A percentile compares a stretch with the other conserved stretches of the same genome.
These are phyloP conservation scores for Dryas integrifolia DNA, from an alignment of 331 rosid genomes.

Conservation along the genomic window DNA sequence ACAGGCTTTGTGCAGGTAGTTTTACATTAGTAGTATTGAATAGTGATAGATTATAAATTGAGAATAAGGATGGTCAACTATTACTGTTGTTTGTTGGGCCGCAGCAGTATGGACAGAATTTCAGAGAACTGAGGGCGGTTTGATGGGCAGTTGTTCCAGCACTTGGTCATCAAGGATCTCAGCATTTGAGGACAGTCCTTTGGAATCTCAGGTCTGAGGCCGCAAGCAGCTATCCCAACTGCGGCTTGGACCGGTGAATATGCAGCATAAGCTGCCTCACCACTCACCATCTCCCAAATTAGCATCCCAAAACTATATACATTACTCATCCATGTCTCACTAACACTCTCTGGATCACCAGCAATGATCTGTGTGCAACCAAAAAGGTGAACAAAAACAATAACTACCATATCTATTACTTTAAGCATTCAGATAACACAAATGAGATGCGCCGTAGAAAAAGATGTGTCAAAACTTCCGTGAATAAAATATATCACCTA, in stretches of 20 bases:
- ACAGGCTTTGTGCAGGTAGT: constrained; percentile 27
- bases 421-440: constrained; percentile 1
- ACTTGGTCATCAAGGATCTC: constrained; percentile 71
- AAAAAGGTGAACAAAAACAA: constrained; percentile 1
- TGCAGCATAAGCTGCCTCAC: constrained; percentile 83
- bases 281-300: constrained; percentile 91
- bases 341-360: constrained; percentile 90
- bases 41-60: constrained; percentile 8
- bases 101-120: constrained; percentile 56
- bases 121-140: constrained; percentile 90
- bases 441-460: no score
- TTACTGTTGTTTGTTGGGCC: constrained; percentile 43
- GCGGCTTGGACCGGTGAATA: constrained; percentile 97
- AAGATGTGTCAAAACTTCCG: background rate
- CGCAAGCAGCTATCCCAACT: constrained; percentile 96
- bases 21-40: constrained; percentile 34
- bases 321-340: constrained; percentile 91
- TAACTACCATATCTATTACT: background rate
- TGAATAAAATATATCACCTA: background rate
- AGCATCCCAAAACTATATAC: constrained; percentile 95
- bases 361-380: constrained; percentile 76
- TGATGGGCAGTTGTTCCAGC: constrained; percentile 91
- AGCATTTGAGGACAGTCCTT: constrained; percentile 83
- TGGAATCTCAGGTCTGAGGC: constrained; percentile 95
- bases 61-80: constrained; percentile 37